Evolutionary conservation across 805 yeast genomes (phyloP), one percentile per base, ranked within the genome.

Genomic region (Wickerhamomyces hampshirensis): DNA sequence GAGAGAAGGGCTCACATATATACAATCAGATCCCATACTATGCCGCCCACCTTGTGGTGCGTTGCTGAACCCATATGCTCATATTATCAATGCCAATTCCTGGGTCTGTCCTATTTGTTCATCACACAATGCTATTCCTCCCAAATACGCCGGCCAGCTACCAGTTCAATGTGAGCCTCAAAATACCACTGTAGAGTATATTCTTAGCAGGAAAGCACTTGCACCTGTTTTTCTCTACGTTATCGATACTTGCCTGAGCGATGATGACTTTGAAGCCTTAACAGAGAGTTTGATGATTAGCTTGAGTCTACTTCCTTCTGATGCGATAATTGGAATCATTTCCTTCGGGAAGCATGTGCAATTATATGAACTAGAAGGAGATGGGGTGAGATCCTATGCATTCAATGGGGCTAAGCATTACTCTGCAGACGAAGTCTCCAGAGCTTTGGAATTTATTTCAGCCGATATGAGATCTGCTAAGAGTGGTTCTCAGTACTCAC

Each of bases 91-190:
- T 9, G 43, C 54, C 7, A 51, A 48, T 28, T 40, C 53, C 4
- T 79, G 84, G 84, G 46, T 66, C 4, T 79, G 85, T 56, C 73
- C 75, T 18, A 62, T 77, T 34, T 79, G 85, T 60, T 62, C 64
- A 5, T 57, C 63, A 26, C 61, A 69, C 33, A 77, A 77, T 46
- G 64, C 45, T 24, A 53, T 71, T 5, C 65, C 65, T 42, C 62
- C 60, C 10, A 71, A 69, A 34, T 50, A 63, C 23, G 36, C 30
- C n/a, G 33, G 29, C 5, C 38, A 37, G 5, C 6, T 35, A 9
- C 48, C 52, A 2, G 17, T 37, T 1, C 46, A 45, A 24, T 30
- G 42, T 6, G 23, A 30, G 6, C 46, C 47, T 6, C 38, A 40
- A 31, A 44, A 39, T 23, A 55, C 76, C 12, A 73, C 81, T 5